Percentiles rank a stretch among this genome's conserved stretches.
These are phyloP conservation scores for Suillus fuscotomentosus DNA, from an alignment of 768 basidiomycete species.

Conservation along the genomic window DNA sequence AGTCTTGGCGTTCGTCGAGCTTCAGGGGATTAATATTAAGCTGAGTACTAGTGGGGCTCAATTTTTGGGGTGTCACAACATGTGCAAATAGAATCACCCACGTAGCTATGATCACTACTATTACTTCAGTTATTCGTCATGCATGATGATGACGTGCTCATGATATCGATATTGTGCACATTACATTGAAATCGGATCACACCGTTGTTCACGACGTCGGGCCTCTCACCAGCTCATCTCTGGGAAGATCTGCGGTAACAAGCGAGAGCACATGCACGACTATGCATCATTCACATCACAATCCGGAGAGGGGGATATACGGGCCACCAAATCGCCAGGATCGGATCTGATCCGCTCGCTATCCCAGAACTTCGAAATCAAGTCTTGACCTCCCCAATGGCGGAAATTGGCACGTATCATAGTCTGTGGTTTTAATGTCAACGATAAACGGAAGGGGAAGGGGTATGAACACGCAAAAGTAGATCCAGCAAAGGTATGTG, in stretches of 20 bases:
- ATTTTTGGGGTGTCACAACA: slow-evolving; percentile 2
- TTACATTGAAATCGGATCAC: no score
- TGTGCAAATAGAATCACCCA: neutral
- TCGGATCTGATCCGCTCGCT: neutral
- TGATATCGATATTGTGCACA: no score
- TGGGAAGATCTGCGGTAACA: neutral
- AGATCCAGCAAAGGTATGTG: neutral
- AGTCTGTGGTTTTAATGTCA: neutral
- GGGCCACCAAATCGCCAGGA: neutral
- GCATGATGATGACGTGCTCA: no score
- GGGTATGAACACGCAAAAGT: neutral
- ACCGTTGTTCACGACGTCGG: no score
- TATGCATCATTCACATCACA: neutral
- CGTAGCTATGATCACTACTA: no score
- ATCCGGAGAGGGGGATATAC: neutral
- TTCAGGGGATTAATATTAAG: neutral
- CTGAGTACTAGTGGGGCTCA: neutral
- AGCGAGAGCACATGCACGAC: neutral
- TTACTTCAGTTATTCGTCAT: no score
- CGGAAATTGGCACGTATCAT: neutral
- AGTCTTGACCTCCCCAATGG: neutral
- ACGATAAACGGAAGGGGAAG: neutral
- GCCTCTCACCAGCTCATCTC: neutral
- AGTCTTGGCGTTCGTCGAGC: neutral
- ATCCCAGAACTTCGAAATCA: neutral